These are phyloP conservation scores for Scleroderma citrinum DNA, from an alignment of 768 basidiomycete genomes.

Conservation along the genomic window DNA sequence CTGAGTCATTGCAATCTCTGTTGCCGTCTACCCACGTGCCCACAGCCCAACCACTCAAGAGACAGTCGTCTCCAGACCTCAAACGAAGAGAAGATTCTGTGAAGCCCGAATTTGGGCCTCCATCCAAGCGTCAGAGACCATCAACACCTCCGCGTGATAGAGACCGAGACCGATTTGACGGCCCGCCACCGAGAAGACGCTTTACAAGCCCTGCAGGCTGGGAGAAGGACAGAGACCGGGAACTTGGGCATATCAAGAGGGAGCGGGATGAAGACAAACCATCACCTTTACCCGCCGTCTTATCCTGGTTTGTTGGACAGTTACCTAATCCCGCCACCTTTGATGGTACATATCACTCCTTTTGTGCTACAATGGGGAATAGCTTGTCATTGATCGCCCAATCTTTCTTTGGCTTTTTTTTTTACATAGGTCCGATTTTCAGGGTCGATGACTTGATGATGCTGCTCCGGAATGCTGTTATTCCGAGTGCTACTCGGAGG, in stretches of 20 bases:
- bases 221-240: slow-evolving; percentile 43
- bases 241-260: slow-evolving; percentile 33
- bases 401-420: slow-evolving; percentile 4
- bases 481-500: slow-evolving; percentile 52
- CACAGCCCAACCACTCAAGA: slow-evolving; percentile 22
- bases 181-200: slow-evolving; percentile 31
- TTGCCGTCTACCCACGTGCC: slow-evolving; percentile 21
- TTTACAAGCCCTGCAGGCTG: slow-evolving; percentile 36
- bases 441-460: slow-evolving; percentile 88
- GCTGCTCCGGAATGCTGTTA: slow-evolving; percentile 73
- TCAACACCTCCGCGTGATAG: slow-evolving; percentile 45
- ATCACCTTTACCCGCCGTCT: slow-evolving; percentile 46
- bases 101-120: slow-evolving; percentile 34
- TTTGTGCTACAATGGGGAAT: slow-evolving; percentile 8
- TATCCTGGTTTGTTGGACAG: slow-evolving; percentile 81
- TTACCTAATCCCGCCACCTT: slow-evolving; percentile 70
- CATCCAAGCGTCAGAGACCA: slow-evolving; percentile 40
- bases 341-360: slow-evolving; percentile 57
- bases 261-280: slow-evolving; percentile 45
- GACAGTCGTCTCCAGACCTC: slow-evolving; percentile 30
- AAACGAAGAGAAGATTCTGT: slow-evolving; percentile 39
- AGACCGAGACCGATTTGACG: slow-evolving; percentile 40
- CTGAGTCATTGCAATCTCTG: slow-evolving; percentile 32
- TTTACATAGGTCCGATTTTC: slow-evolving; percentile 72
- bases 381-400: slow-evolving; percentile 8